Evolutionary conservation across 805 yeast genomes (phyloP), one percentile per base, ranked within the genome.

Genomic region (Tetrapisispora arboricola): DNA sequence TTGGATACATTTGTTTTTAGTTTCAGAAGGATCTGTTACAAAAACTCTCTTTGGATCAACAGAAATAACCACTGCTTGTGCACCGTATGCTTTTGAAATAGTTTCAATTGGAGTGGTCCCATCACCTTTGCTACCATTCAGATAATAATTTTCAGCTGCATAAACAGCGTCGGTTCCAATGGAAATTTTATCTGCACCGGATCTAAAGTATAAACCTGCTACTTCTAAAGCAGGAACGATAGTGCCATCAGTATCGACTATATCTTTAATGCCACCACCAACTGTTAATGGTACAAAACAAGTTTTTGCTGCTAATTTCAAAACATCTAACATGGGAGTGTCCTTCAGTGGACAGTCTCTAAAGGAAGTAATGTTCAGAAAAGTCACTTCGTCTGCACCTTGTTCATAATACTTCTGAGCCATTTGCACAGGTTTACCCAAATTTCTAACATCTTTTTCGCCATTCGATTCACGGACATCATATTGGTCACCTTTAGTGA

Each of bases 151-250:
- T 58, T 87, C 95, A 4, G 97, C 97, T 25, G 95, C 94, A 38
- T 65, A 61, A 1, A 92, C 98, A 0, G 99, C 95, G 65, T 92
- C 99, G 8, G 94, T 76, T n/a, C 99, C 99, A 56, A 92, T 92
- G 35, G 95, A 84, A 6, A 92, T 94, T 59, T 92, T 92, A 63
- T 92, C 99, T 13, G 99, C 99, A 46, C 99, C 99, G 0, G 97
- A 84, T 46, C 86, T 73, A 71, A 92, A 92, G 59, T 92, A 92
- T 49, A 87, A 66, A 29, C 84, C 75, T 0, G 99, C 99, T 22
- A 92, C 95, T 38, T 87, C 82, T 27, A 83, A 72, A 0, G 97
- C 97, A 6, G 96, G 79, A 12, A 85, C 76, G 8, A 62, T 53
- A 7, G 83, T 77, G 25, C 94, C 94, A 48, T 75, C 84, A 1